These are phyloP conservation scores for Phaffomyces antillensis DNA, from an alignment of 805 yeast genomes.

Conservation along the genomic window DNA sequence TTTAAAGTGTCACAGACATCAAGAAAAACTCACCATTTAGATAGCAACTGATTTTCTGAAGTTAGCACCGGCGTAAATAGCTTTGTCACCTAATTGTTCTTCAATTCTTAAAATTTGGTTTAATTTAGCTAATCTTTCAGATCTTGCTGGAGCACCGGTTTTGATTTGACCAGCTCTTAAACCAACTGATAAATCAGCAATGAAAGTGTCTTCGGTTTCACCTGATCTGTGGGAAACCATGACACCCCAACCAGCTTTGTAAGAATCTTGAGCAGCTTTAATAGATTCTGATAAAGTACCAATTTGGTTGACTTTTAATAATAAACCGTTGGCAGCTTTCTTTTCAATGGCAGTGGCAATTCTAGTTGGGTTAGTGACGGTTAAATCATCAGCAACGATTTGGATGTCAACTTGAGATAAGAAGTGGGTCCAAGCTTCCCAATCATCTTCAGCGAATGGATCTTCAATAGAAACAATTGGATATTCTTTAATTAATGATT, in stretches of 20 bases:
- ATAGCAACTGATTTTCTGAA: constrained; percentile 51
- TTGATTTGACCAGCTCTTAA: constrained; percentile 97
- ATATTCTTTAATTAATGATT: constrained; percentile 72
- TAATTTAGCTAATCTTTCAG: constrained; percentile 98
- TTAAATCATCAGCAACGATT: constrained; percentile 96
- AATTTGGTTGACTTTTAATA: constrained; percentile 97
- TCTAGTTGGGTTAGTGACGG: constrained; percentile 96
- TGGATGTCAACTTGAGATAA: constrained; percentile 69
- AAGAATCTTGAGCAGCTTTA: constrained; percentile 93
- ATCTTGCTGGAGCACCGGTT: constrained; percentile 99
- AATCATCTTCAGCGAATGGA: constrained; percentile 99
- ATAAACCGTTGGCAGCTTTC: constrained; percentile 91
- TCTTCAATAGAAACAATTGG: constrained; percentile 98
- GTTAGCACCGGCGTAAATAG: constrained; percentile 87
- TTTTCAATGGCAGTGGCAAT: constrained; percentile 92
- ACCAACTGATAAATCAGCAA: constrained; percentile 97
- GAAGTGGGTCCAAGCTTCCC: constrained; percentile 97
- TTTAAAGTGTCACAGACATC: neutral
- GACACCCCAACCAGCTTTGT: constrained; percentile 97
- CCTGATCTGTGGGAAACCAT: constrained; percentile 99
- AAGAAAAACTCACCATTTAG: constrained; percentile 13
- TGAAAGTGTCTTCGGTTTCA: constrained; percentile 98
- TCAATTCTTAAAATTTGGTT: constrained; percentile 98
- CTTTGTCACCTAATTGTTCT: constrained; percentile 97
- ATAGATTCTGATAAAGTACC: constrained; percentile 96